A percentile compares a stretch with the other conserved stretches of the same genome.
Evolutionary conservation across 371 early-diverging fungal species (phyloP).

Genomic region (Rhizopus arrhizus): DNA sequence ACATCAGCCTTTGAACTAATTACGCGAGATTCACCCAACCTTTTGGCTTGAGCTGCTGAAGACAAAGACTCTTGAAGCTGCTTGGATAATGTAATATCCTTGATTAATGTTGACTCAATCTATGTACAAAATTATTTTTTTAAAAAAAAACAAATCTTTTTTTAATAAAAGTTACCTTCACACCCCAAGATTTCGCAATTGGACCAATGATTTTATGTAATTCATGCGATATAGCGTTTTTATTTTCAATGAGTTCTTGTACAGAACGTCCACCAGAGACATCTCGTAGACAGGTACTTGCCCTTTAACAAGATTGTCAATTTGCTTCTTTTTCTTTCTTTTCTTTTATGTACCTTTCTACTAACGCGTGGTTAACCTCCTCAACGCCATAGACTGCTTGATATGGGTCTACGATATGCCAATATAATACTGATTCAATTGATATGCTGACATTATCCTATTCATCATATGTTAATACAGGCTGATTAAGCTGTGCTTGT

Average conservation of each 20-base stretch:
- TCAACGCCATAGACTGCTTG: slow-evolving; percentile 76
- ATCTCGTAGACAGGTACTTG: slow-evolving; percentile 71
- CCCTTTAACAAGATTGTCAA: slow-evolving; percentile 26
- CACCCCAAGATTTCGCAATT: slow-evolving; percentile 67
- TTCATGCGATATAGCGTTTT: slow-evolving; percentile 83
- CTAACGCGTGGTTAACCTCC: slow-evolving; percentile 73
- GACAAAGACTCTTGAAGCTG: slow-evolving; percentile 82
- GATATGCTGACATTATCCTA: slow-evolving; percentile 79
- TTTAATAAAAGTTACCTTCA: slow-evolving; percentile 43
- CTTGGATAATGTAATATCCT: slow-evolving; percentile 75
- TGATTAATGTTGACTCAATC: slow-evolving; percentile 81
- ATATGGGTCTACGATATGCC: slow-evolving; percentile 82
- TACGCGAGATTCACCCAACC: slow-evolving; percentile 87
- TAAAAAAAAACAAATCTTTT: background rate
- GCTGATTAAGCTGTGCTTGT: too few species aligned
- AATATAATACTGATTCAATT: slow-evolving; percentile 87
- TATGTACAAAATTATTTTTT: slow-evolving; percentile 10
- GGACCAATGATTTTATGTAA: slow-evolving; percentile 73
- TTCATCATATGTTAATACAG: background rate
- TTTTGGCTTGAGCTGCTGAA: slow-evolving; percentile 85
- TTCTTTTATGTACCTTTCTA: slow-evolving; percentile 59
- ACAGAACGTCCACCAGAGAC: slow-evolving; percentile 61
- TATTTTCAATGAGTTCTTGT: slow-evolving; percentile 84
- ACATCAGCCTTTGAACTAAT: slow-evolving; percentile 92
- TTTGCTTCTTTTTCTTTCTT: background rate